Percentiles rank a stretch among this genome's conserved stretches.
These are phyloP conservation scores for Cryptococcus amylolentus DNA, from an alignment of 1,284 basidiomycete species.

Conservation along the genomic window DNA sequence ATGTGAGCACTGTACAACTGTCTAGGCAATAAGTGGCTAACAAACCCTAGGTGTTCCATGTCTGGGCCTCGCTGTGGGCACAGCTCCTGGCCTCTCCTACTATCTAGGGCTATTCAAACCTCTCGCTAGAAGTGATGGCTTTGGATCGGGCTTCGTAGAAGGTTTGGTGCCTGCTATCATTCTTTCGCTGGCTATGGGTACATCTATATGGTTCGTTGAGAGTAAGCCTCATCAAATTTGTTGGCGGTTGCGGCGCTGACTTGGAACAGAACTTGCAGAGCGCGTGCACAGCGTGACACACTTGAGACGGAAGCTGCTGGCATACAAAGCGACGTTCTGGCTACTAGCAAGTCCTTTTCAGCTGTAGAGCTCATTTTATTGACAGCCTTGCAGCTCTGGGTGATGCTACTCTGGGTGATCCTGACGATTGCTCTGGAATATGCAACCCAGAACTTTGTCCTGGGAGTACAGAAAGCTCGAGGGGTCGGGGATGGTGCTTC, in stretches of 20 bases:
- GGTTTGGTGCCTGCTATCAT: slow-evolving; percentile 64
- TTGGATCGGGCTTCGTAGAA: slow-evolving; percentile 63
- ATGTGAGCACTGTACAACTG: slow-evolving; percentile 54
- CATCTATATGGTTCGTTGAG: slow-evolving; percentile 57
- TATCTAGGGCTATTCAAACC: slow-evolving; percentile 63
- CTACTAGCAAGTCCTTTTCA: slow-evolving; percentile 50
- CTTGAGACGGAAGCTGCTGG: slow-evolving; percentile 58
- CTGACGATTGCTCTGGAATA: slow-evolving; percentile 65
- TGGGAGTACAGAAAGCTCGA: slow-evolving; percentile 49
- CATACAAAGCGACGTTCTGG: slow-evolving; percentile 67
- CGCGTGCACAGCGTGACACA: slow-evolving; percentile 62
- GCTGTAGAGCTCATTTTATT: background rate
- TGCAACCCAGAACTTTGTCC: slow-evolving; percentile 59
- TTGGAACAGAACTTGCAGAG: slow-evolving; percentile 15
- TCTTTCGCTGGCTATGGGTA: slow-evolving; percentile 58
- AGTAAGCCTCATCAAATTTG: slow-evolving; percentile 52
- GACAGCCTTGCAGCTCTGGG: slow-evolving; percentile 37
- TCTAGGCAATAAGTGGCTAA: slow-evolving; percentile 54
- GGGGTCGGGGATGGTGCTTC: slow-evolving; percentile 66
- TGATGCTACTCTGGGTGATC: slow-evolving; percentile 62
- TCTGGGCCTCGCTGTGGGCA: slow-evolving; percentile 62
- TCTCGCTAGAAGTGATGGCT: slow-evolving; percentile 54
- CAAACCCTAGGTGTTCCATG: slow-evolving; percentile 53
- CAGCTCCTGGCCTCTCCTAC: slow-evolving; percentile 64
- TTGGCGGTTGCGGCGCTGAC: too few species aligned